Base-by-base conservation (phyloP, 2,329 filamentous ascomycete species). In the Metarhizium album region DNA sequence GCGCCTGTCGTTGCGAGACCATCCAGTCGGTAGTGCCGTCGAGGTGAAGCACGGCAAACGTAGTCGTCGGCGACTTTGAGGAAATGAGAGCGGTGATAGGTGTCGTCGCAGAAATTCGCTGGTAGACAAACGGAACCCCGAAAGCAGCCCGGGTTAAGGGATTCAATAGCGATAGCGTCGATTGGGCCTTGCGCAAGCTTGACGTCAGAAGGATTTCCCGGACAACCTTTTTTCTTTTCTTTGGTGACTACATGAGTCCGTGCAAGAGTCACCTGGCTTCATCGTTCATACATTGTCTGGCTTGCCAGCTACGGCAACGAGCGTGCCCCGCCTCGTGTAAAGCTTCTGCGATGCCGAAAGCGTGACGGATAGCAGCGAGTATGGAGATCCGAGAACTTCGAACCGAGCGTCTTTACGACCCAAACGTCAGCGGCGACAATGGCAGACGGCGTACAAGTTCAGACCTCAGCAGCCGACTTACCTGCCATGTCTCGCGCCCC, bases 21-120 rank as follows among this genome's bases (percentile, higher is more conserved):
- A 95, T 87, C 91, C 93, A 98, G 70, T 98, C 93, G 52, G 90
- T 84, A 4, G 90, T 89, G 52, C 93, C 93, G 71, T 98, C 90
- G 47, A 98, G 80, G 64, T 91, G 86, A 24, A 98, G 77, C 7
- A 95, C 82, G 13, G 87, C 83, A 59, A 98, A 90, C 5, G 90
- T 90, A 1, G 90, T 93, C 48, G 85, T 83, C 4, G 88, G 82
- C 4, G 89, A 89, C 65, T 90, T 93, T 23, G 91, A 90, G 29
- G 87, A 87, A 59, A 98, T 86, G 55, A 98, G 74, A 31, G 90
- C 90, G 42, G 87, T 95, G 57, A 96, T 79, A 2, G 93, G 90
- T 45, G 83, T 87, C 1, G 90, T 90, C 1, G 91, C 91, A 33
- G 89, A 85, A 58, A 97, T 81, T 70, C 86, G 75, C 70, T 97